Evolutionary conservation across 2,329 filamentous ascomycete genomes (phyloP).

Genomic region (Fusarium sp.): DNA sequence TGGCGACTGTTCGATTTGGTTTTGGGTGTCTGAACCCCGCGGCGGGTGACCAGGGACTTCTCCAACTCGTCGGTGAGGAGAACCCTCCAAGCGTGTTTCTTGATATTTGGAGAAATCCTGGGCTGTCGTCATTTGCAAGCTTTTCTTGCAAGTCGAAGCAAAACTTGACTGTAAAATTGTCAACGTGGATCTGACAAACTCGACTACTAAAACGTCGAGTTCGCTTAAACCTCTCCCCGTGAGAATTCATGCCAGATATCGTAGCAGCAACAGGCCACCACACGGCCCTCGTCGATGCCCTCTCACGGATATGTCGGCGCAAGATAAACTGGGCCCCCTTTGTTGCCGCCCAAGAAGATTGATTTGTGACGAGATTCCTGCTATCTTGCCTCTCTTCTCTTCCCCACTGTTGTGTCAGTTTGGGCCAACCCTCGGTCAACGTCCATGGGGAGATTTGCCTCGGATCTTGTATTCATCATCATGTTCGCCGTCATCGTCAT

Average conservation of each 20-base stretch:
- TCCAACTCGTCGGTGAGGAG: conserved; percentile 40
- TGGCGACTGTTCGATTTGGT: background rate
- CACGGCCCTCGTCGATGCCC: background rate
- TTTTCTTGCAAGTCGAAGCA: background rate
- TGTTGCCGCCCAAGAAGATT: conserved; percentile 8
- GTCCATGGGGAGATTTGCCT: conserved; percentile 22
- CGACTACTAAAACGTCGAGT: background rate
- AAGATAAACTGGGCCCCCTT: conserved; percentile 26
- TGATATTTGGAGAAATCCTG: conserved; percentile 34
- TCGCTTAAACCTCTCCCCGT: background rate
- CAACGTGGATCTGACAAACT: background rate
- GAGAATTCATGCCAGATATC: background rate
- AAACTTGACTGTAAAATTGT: background rate
- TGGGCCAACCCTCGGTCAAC: conserved; percentile 25
- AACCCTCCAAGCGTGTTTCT: conserved; percentile 10
- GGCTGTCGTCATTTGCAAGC: conserved; percentile 24
- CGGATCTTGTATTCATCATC: conserved; percentile 6
- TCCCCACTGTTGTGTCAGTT: conserved; percentile 14
- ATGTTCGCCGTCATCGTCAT: conserved; percentile 5
- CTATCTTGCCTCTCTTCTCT: conserved; percentile 6
- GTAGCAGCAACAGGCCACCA: background rate
- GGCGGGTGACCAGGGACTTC: conserved; percentile 16
- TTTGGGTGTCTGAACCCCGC: background rate
- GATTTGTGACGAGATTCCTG: conserved; percentile 30
- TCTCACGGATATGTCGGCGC: conserved; percentile 27